Conservation (phyloP, 805 yeast genomes). For the Tetrapisispora taiwanensis region DNA sequence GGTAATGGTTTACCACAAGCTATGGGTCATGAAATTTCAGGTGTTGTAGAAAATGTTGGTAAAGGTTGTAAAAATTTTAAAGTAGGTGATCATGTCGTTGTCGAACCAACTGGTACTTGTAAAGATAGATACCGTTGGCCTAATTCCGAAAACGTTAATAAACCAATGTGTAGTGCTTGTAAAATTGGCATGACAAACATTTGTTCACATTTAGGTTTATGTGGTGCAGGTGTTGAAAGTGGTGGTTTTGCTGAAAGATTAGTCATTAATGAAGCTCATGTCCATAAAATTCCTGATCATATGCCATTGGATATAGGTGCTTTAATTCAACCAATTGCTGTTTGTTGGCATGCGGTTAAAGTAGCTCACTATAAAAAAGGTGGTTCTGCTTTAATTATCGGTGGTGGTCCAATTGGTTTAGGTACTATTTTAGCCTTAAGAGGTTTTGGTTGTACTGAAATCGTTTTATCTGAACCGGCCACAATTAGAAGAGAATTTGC, state of each 20-base stretch:
- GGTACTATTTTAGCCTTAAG: slow-evolving; percentile 49
- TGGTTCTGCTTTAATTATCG: slow-evolving; percentile 40
- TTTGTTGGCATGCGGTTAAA: slow-evolving; percentile 48
- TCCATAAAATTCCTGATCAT: slow-evolving; percentile 33
- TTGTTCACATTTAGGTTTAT: slow-evolving; percentile 39
- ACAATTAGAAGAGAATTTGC: slow-evolving; percentile 43
- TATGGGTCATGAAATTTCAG: slow-evolving; percentile 49
- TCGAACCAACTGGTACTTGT: slow-evolving; percentile 56
- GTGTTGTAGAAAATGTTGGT: slow-evolving; percentile 39
- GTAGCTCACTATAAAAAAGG: slow-evolving; percentile 38
- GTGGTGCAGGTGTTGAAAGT: slow-evolving; percentile 47
- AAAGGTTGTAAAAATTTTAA: slow-evolving; percentile 33
- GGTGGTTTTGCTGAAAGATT: slow-evolving; percentile 48
- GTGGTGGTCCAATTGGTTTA: slow-evolving; percentile 57
- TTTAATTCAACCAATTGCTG: slow-evolving; percentile 47
- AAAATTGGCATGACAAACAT: slow-evolving; percentile 41
- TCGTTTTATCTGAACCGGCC: slow-evolving; percentile 47
- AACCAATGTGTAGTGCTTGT: slow-evolving; percentile 40
- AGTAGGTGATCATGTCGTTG: slow-evolving; percentile 50
- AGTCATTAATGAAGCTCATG: slow-evolving; percentile 33
- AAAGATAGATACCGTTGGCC: slow-evolving; percentile 36
- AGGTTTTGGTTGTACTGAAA: slow-evolving; percentile 40
- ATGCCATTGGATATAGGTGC: slow-evolving; percentile 48
- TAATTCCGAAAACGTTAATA: slow-evolving; percentile 22
- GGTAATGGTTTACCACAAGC: slow-evolving; percentile 35